Evolutionary conservation across 495 filamentous ascomycete species (phyloP), one percentile per base, ranked within the genome.

Genomic region (Trichoderma asperelloides): DNA sequence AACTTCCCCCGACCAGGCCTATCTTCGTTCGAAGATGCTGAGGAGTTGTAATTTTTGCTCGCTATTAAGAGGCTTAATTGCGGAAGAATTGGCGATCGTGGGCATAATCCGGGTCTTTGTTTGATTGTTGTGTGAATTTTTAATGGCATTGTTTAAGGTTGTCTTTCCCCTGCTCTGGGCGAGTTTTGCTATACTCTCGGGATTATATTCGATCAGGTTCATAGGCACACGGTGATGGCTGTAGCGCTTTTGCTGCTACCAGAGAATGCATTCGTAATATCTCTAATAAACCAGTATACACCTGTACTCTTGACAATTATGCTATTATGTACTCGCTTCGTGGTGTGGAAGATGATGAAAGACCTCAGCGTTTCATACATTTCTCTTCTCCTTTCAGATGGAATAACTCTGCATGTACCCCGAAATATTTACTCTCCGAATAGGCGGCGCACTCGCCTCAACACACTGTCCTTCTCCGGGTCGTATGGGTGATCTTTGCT

Each of bases 401-500:
- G 23, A 33, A 9, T 51, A 40, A 43, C 37, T 30, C 18, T 9
- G 28, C 23, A 9, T 60, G 18, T n/a, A 5, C 8, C n/a, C 16
- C 65, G 0, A 23, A 18, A 49, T n/a, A 2, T 43, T 74, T 87
- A 97, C 78, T 97, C 94, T 67, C 94, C 94, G 85, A 97, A 97
- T 67, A 98, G 76, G 69, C 93, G 87, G 72, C 90, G 85, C 66
- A 98, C 96, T 71, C 95, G 85, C 76, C 91, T 90, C 77, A 98
- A 74, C 43, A 99, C 95, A 75, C 93, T 98, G 78, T 99, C 95
- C 82, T 99, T 99, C 80, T 99, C 95, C 0, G 95, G 95, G 71
- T 99, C 96, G 72, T 98, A 99, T 9, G 95, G 95, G 73, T 99
- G 95, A 75, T 99, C 95, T 82, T 99, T 99, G 81, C 92, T 96